phyloP scores from a whole-genome alignment of 805 yeast species.

The Saccharomycopsis schoenii region DNA sequence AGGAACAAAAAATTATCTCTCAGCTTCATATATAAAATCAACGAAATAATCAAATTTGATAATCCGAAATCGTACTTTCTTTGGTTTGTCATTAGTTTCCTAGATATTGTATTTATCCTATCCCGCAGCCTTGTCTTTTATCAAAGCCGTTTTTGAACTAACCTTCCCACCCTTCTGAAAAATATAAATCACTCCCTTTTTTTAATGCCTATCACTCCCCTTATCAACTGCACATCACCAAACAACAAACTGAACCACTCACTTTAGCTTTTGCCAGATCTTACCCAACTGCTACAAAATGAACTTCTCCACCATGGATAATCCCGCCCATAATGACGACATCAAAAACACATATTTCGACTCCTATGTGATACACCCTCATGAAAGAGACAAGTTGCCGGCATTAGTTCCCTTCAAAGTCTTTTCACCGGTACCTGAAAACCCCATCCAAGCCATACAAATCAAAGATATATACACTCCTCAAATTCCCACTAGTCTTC shows the following conservation, averaged over 20 bases:
- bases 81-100: no score
- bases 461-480: neutral
- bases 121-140: no score
- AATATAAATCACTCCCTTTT: no score
- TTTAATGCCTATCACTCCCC: no score
- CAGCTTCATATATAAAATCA: neutral
- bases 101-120: no score
- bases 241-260: no score
- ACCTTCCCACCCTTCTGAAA: no score
- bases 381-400: conserved; percentile 5
- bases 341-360: neutral
- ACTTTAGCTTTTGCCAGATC: no score
- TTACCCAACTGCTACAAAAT: neutral
- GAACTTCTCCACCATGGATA: neutral
- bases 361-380: neutral
- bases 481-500: neutral
- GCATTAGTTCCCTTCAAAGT: conserved; percentile 12
- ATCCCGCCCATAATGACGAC: neutral
- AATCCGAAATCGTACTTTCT: no score
- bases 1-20: neutral
- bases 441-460: neutral
- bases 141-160: no score
- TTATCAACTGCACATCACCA: no score
- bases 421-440: conserved; percentile 1
- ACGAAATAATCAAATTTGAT: neutral